Conservation (phyloP, 345 rosid species). For the Mangifera indica region DNA sequence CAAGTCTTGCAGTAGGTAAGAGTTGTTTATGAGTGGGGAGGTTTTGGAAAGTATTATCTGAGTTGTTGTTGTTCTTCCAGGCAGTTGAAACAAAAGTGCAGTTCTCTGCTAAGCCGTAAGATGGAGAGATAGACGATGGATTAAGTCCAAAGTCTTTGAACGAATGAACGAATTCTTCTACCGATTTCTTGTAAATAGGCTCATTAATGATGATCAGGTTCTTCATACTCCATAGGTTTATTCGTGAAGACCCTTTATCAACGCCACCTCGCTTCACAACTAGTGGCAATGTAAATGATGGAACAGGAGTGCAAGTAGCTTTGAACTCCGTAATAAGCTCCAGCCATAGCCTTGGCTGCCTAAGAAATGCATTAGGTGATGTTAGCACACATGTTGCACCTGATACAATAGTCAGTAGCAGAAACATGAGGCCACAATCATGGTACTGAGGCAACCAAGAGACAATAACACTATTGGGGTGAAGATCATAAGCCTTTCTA, state of each 20-base stretch:
- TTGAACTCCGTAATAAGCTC: slow-evolving; percentile 48
- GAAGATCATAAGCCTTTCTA: slow-evolving; percentile 54
- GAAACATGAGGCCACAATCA: slow-evolving; percentile 64
- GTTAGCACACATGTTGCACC: slow-evolving; percentile 62
- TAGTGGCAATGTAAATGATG: slow-evolving; percentile 59
- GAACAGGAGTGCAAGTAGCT: slow-evolving; percentile 64
- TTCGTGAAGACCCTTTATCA: slow-evolving; percentile 16
- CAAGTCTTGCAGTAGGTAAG: slow-evolving; percentile 51
- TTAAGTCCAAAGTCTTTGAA: slow-evolving; percentile 43
- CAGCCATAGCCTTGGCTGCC: slow-evolving; percentile 57
- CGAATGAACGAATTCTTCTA: slow-evolving; percentile 42
- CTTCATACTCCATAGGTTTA: slow-evolving; percentile 42
- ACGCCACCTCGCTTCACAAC: slow-evolving; percentile 52
- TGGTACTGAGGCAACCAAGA: slow-evolving; percentile 74
- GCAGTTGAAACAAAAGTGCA: slow-evolving; percentile 67
- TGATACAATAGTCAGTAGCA: slow-evolving; percentile 45
- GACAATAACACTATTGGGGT: slow-evolving; percentile 44
- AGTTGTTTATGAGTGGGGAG: slow-evolving; percentile 48
- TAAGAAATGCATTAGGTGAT: slow-evolving; percentile 39
- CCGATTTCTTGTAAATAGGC: slow-evolving; percentile 44
- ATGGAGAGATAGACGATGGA: slow-evolving; percentile 52
- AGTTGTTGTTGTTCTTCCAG: slow-evolving; percentile 37
- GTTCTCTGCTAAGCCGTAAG: slow-evolving; percentile 65
- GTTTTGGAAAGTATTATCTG: slow-evolving; percentile 16
- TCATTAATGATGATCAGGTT: slow-evolving; percentile 60